Conservation (phyloP, 352 stramenopile genomes). For the Globisporangium canariense region DNA sequence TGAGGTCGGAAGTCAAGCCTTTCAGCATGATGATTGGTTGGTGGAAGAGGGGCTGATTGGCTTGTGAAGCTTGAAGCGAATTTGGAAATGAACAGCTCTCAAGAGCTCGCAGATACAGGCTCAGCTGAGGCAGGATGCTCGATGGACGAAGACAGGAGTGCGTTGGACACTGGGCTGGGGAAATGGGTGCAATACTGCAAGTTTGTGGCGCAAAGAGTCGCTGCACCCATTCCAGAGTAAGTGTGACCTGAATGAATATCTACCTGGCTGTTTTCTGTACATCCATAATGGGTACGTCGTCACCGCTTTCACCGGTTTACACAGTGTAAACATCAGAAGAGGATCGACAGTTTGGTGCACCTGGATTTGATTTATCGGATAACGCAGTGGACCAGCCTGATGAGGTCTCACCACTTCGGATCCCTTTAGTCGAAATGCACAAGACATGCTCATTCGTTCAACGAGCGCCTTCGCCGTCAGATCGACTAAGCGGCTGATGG, state of each 20-base stretch:
- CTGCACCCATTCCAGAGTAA: no score
- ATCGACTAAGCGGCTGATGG: no score
- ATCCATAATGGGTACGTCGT: background rate
- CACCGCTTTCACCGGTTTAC: background rate
- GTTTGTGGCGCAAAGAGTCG: no score
- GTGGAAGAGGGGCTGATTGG: background rate
- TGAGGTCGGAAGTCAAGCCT: slow-evolving; percentile 45
- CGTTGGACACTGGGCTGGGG: background rate
- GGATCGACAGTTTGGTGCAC: background rate
- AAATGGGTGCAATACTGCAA: background rate
- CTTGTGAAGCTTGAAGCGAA: no score
- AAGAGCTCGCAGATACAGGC: background rate
- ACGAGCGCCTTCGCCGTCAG: no score
- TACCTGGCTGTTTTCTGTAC: background rate
- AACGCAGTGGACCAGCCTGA: background rate
- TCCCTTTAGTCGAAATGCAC: no score
- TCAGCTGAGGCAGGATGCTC: background rate
- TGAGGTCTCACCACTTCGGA: no score
- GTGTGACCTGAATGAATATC: no score
- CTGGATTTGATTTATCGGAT: background rate
- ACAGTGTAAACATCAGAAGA: background rate
- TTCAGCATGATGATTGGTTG: slow-evolving; percentile 35
- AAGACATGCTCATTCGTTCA: no score
- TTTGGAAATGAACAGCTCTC: background rate
- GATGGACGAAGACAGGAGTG: no score